phyloP scores from a whole-genome alignment of 345 rosid species.

The Dimocarpus longan region DNA sequence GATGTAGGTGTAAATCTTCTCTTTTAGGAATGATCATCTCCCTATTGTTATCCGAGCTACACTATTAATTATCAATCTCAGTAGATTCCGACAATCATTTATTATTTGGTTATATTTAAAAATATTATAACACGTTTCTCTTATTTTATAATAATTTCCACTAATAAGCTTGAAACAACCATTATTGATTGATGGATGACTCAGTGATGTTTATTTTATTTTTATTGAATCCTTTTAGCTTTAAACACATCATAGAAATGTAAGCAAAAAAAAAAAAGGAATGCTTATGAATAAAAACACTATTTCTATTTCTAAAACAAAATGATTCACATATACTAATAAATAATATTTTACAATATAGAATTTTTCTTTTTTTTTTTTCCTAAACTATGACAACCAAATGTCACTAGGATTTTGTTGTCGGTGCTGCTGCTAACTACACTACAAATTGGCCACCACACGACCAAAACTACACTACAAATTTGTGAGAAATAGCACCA shows the following conservation, averaged over 20 bases:
- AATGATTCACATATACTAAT: slow-evolving; percentile 2
- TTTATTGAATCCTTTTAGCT: slow-evolving; percentile 9
- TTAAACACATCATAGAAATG: not conserved
- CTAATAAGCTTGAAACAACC: not conserved
- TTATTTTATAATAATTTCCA: not conserved
- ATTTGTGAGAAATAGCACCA: slow-evolving; percentile 16
- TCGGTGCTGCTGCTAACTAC: not conserved
- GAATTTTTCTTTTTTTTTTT: slow-evolving; percentile 15
- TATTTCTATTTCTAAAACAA: slow-evolving; percentile 21
- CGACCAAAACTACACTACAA: slow-evolving; percentile 5
- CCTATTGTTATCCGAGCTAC: no score
- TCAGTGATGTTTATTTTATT: not conserved
- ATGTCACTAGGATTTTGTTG: not conserved
- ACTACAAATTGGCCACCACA: no score
- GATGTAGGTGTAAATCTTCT: no score
- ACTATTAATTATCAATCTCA: no score
- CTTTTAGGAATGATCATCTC: no score
- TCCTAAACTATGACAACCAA: not conserved
- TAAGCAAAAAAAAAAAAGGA: not conserved
- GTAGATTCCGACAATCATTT: no score
- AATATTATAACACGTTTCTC: no score
- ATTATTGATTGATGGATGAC: no score
- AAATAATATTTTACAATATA: slow-evolving; percentile 22
- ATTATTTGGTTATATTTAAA: no score
- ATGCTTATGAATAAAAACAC: not conserved